phyloP scores from a whole-genome alignment of 768 basidiomycete genomes.

The Termitomyces sp. region DNA sequence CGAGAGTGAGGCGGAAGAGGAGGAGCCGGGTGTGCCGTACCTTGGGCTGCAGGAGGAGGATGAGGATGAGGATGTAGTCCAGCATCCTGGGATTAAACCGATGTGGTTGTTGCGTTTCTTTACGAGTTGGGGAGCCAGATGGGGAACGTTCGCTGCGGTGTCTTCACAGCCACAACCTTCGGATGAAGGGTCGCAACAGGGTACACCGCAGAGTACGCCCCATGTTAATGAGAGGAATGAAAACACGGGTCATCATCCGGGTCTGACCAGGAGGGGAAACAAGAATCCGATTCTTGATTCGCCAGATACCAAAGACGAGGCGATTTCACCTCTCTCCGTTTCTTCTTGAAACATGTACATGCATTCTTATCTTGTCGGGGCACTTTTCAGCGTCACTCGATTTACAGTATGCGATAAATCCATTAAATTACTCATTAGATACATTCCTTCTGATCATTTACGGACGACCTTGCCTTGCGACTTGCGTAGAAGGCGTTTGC shows the following conservation, averaged over 20 bases:
- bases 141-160: conserved; percentile 40
- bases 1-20: conserved; percentile 76
- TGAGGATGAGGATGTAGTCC: conserved; percentile 56
- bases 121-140: conserved; percentile 69
- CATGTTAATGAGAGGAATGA: background rate
- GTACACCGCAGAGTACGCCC: background rate
- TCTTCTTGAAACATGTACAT: background rate
- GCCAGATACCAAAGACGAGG: conserved; percentile 1
- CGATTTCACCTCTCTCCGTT: background rate
- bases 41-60: conserved; percentile 29
- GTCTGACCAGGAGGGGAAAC: background rate
- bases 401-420: conserved; percentile 2
- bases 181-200: conserved; percentile 5
- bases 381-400: background rate
- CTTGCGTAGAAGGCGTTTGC: conserved; percentile 67
- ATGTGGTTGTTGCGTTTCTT: conserved; percentile 78
- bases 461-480: conserved; percentile 60
- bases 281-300: background rate
- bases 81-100: conserved; percentile 58
- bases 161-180: conserved; percentile 8
- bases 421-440: conserved; percentile 18
- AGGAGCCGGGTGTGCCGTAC: conserved; percentile 32
- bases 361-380: background rate
- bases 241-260: background rate
- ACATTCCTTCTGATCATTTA: conserved; percentile 31